Base-by-base conservation (phyloP, 768 basidiomycete genomes). In the Amanita muscaria region DNA sequence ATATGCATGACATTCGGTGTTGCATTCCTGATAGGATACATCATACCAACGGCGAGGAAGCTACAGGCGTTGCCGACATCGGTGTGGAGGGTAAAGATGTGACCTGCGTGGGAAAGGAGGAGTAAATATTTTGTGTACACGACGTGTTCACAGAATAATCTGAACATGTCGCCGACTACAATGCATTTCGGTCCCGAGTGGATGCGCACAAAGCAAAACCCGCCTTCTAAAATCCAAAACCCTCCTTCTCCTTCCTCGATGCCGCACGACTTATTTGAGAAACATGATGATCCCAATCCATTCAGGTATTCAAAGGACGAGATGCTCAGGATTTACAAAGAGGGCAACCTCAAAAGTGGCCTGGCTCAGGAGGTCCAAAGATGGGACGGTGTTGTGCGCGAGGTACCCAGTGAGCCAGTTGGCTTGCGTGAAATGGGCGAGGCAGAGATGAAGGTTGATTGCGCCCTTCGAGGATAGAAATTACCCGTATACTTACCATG, bases 171-270 rank as follows among this genome's bases (percentile, higher is more conserved):
- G 49, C 66, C 71, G 49, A 68, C 84, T 51, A 81, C 85, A 9
- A 84, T 90, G 79, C 88, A 89, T 62, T 90, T 90, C 70, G 88
- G 86, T 57, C 88, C 88, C 37, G 88, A 90, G 66, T 90, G 88
- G 88, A 89, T 90, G 88, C 79, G 88, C 56, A 75, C 80, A 53
- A 88, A 88, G 67, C 77, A 75, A 50, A 76, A 77, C 46, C 62
- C 72, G 36, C 61, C 73, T 35, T 53, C 72, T 49, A 77, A 72
- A 57, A 63, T 69, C 33, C 79, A 71, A 51, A 69, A 61, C 41
- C 73, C 76, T 40, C 72, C 83, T 12, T 73, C 84, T 2, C 76
- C 83, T 19, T 79, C 79, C 34, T 68, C 72, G 18, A 68, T 71
- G 11, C 66, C 68, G 27, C 67, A 74, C 50, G 64, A 65, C 34